phyloP scores from a whole-genome alignment of 2,329 filamentous ascomycete genomes.

The Pseudogymnoascus sp. region DNA sequence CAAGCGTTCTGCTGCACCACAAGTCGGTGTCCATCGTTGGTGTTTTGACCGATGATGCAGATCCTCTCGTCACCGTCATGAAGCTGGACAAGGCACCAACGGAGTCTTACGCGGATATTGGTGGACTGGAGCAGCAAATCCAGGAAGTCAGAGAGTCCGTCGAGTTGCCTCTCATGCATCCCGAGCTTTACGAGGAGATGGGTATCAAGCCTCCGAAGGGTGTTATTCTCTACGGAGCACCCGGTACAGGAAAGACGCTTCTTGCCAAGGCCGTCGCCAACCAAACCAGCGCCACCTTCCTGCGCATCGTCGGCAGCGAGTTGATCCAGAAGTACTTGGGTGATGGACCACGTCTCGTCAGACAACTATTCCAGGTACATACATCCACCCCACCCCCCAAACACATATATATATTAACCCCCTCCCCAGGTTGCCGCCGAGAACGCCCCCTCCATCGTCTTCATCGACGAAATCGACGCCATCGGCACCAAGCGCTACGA shows the following conservation, averaged over 20 bases:
- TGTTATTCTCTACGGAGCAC: slow-evolving; percentile 96
- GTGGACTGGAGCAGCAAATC: slow-evolving; percentile 89
- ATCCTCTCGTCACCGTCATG: slow-evolving; percentile 96
- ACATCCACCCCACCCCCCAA: slow-evolving; percentile 16
- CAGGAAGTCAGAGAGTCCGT: slow-evolving; percentile 97
- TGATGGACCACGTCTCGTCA: slow-evolving; percentile 87
- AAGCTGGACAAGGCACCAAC: slow-evolving; percentile 98
- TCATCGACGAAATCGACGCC: slow-evolving; percentile 98
- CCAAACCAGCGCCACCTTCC: slow-evolving; percentile 96
- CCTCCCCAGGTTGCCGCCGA: slow-evolving; percentile 72
- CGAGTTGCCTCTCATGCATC: slow-evolving; percentile 87
- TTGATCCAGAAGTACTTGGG: slow-evolving; percentile 98
- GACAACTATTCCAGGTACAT: slow-evolving; percentile 81
- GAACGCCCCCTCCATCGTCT: slow-evolving; percentile 93
- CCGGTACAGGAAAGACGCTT: slow-evolving; percentile 93
- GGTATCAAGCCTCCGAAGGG: slow-evolving; percentile 99
- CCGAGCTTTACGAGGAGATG: slow-evolving; percentile 99
- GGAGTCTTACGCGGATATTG: slow-evolving; percentile 97
- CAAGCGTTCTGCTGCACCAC: slow-evolving; percentile 90
- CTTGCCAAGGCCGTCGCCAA: slow-evolving; percentile 97
- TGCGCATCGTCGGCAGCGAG: slow-evolving; percentile 94
- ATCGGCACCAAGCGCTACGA: slow-evolving; percentile 99
- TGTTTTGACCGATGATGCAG: slow-evolving; percentile 91
- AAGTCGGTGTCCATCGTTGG: slow-evolving; percentile 98
- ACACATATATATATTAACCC: slow-evolving; percentile 14